Percentiles rank a stretch among this genome's conserved stretches.
Conservation (phyloP, 768 basidiomycete genomes). For the Suillus spraguei region DNA sequence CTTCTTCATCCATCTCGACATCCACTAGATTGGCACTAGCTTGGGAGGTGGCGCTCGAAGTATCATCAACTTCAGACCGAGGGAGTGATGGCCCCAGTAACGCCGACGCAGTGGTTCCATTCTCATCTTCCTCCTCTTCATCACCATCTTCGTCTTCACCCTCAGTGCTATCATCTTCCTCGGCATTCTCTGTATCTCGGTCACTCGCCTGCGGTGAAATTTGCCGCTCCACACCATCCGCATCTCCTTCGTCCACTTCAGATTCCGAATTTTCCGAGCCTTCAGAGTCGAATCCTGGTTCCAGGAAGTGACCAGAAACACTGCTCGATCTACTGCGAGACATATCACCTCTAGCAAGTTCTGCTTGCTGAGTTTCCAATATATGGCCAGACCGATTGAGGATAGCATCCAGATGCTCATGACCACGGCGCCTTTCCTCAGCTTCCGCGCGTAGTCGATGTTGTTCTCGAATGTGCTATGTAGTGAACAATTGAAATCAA, state of each 20-base stretch:
- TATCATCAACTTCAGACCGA: constrained; percentile 17
- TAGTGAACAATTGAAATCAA: constrained; percentile 4
- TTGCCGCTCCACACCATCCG: constrained; percentile 10
- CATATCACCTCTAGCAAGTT: constrained; percentile 55
- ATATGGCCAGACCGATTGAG: constrained; percentile 87
- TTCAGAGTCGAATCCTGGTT: constrained; percentile 24
- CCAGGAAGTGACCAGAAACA: constrained; percentile 32
- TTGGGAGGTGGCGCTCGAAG: background rate
- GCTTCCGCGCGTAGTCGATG: constrained; percentile 63
- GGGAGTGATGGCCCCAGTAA: constrained; percentile 22
- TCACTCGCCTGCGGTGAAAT: constrained; percentile 7
- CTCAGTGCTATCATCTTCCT: constrained; percentile 3
- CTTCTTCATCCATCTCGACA: constrained; percentile 6
- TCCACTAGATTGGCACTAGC: background rate
- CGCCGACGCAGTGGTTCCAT: constrained; percentile 30
- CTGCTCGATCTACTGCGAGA: constrained; percentile 63
- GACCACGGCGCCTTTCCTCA: constrained; percentile 79
- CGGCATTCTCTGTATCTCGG: constrained; percentile 6
- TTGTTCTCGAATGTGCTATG: constrained; percentile 74
- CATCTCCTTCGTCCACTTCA: constrained; percentile 12
- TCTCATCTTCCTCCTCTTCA: constrained; percentile 30
- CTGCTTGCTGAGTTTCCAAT: constrained; percentile 79
- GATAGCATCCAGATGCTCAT: constrained; percentile 87
- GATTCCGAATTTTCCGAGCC: constrained; percentile 31
- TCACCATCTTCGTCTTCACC: constrained; percentile 35